These are phyloP conservation scores for Chamaecyparis obtusa DNA, from an alignment of 75 land plant genomes.

Conservation along the genomic window DNA sequence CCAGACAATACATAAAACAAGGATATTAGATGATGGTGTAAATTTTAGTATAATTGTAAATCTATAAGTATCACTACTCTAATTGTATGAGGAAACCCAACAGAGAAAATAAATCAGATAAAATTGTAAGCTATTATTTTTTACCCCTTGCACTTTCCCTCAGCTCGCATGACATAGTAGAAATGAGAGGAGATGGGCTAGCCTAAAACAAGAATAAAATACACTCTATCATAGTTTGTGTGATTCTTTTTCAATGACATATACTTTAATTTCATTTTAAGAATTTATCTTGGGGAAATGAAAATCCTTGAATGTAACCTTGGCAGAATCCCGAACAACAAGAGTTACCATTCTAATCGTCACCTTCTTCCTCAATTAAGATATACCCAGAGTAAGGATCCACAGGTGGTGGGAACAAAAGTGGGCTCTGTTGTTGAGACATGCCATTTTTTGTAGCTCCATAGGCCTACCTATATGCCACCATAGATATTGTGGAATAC, in stretches of 20 bases:
- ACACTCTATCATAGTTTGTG: background rate
- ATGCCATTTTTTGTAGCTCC: background rate
- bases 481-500: conserved; percentile 1
- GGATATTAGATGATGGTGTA: too few species aligned
- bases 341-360: too few species aligned
- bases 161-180: conserved; percentile 29
- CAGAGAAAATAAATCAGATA: too few species aligned
- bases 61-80: too few species aligned
- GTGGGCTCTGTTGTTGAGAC: too few species aligned
- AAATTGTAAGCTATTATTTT: background rate
- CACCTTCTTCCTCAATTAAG: too few species aligned
- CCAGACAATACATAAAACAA: too few species aligned
- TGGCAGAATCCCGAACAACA: conserved; percentile 5
- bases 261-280: background rate
- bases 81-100: too few species aligned
- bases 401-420: too few species aligned
- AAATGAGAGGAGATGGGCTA: conserved; percentile 35
- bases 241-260: background rate
- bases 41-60: too few species aligned
- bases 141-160: conserved; percentile 33
- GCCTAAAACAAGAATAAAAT: conserved; percentile 29
- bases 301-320: background rate
- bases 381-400: too few species aligned
- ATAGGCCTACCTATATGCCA: background rate
- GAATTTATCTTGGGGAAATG: conserved; percentile 1